Conservation (phyloP, 2,329 filamentous ascomycete species). For the Aspergillus quadricinctus region DNA sequence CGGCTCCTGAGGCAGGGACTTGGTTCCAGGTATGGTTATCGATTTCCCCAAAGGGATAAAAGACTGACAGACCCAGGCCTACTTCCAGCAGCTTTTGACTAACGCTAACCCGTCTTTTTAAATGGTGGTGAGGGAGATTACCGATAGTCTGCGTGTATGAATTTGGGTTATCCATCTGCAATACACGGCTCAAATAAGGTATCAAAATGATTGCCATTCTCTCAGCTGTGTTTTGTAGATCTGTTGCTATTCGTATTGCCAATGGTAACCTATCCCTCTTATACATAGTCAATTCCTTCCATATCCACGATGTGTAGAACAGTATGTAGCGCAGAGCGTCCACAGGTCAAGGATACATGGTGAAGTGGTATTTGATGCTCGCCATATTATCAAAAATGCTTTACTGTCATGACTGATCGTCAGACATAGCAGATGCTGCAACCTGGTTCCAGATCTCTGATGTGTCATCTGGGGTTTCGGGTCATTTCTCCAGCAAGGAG, state of each 20-base stretch:
- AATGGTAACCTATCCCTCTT: neutral
- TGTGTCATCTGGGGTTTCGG: too few relatives aligned
- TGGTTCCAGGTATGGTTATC: conserved; percentile 56
- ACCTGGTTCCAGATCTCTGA: too few relatives aligned
- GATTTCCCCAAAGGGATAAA: conserved; percentile 18
- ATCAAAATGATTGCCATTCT: neutral
- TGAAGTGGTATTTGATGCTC: too few relatives aligned
- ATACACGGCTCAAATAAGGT: neutral
- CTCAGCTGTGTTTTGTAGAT: neutral
- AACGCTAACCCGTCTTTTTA: conserved; percentile 27
- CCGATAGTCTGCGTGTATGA: neutral
- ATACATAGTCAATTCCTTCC: too few relatives aligned
- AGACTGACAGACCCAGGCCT: conserved; percentile 16
- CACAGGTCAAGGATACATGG: neutral
- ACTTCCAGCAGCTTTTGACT: conserved; percentile 25
- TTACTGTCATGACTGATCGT: too few relatives aligned
- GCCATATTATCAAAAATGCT: too few relatives aligned
- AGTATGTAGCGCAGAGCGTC: neutral
- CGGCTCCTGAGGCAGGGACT: conserved; percentile 64
- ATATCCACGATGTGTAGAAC: neutral
- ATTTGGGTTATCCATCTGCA: neutral
- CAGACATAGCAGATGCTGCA: too few relatives aligned
- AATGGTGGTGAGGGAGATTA: neutral
- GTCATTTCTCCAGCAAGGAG: too few relatives aligned
- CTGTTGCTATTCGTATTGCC: neutral